These are phyloP conservation scores for Plasmodium malariae DNA, from an alignment of 169 alveolate species.

Conservation along the genomic window DNA sequence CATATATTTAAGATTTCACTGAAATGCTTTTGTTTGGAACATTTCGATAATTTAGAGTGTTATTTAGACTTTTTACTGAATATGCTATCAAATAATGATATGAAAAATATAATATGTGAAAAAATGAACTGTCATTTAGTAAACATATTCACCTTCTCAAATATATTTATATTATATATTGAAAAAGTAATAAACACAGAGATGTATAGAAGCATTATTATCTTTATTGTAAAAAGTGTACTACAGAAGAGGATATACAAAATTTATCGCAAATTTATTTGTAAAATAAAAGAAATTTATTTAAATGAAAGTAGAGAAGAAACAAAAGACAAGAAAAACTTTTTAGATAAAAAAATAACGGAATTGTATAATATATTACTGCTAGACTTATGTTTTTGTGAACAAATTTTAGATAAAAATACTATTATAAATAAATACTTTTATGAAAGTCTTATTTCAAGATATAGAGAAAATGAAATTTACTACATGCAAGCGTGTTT, in stretches of 20 bases:
- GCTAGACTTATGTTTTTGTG: slow-evolving; percentile 62
- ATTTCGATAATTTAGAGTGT: slow-evolving; percentile 35
- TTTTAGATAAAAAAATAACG: slow-evolving; percentile 64
- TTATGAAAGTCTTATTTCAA: slow-evolving; percentile 55
- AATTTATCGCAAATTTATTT: slow-evolving; percentile 31
- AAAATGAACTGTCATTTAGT: slow-evolving; percentile 63
- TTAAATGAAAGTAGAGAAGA: background rate
- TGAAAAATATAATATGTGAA: slow-evolving; percentile 57
- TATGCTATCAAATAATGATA: slow-evolving; percentile 47
- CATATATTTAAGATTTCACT: slow-evolving; percentile 36
- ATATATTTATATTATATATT: slow-evolving; percentile 41
- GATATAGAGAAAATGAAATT: slow-evolving; percentile 23
- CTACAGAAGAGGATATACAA: slow-evolving; percentile 29
- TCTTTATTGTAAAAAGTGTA: slow-evolving; percentile 45
- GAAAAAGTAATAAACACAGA: slow-evolving; percentile 63
- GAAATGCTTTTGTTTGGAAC: slow-evolving; percentile 63
- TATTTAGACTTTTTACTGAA: slow-evolving; percentile 37
- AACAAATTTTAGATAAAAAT: slow-evolving; percentile 56
- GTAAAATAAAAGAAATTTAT: slow-evolving; percentile 3
- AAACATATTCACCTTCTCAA: slow-evolving; percentile 66
- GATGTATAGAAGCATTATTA: slow-evolving; percentile 21
- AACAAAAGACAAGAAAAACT: slow-evolving; percentile 12
- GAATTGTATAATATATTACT: slow-evolving; percentile 56
- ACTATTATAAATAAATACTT: slow-evolving; percentile 39
- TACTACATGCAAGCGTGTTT: slow-evolving; percentile 57